Conservation (phyloP, 1,284 basidiomycete genomes). For the Xerocomus amazonicus region DNA sequence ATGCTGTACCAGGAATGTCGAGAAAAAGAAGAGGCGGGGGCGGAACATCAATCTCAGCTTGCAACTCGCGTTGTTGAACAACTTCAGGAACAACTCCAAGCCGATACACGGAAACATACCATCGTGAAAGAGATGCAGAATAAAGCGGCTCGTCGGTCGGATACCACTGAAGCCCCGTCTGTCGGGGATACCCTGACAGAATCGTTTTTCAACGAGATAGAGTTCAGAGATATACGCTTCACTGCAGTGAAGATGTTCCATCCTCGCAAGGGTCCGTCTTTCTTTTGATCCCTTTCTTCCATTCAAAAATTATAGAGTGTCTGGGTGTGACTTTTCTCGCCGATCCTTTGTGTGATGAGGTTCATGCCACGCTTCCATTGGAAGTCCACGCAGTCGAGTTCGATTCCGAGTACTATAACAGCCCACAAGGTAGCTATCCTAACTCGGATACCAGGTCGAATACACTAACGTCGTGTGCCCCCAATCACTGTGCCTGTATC, state of each 20-base stretch:
- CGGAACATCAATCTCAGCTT: slow-evolving; percentile 47
- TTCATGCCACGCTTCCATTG: slow-evolving; percentile 52
- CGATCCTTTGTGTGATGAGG: slow-evolving; percentile 66
- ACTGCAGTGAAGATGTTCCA: slow-evolving; percentile 66
- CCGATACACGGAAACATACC: slow-evolving; percentile 54
- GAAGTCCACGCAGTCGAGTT: slow-evolving; percentile 69
- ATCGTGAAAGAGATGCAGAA: slow-evolving; percentile 50
- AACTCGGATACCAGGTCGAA: too few relatives aligned
- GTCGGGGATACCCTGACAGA: slow-evolving; percentile 55
- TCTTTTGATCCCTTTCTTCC: not conserved
- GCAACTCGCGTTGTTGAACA: slow-evolving; percentile 50
- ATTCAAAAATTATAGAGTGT: slow-evolving; percentile 41
- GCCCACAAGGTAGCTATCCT: slow-evolving; percentile 49
- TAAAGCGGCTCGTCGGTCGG: slow-evolving; percentile 54
- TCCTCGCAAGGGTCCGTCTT: slow-evolving; percentile 53
- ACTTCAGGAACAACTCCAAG: slow-evolving; percentile 60
- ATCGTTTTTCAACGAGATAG: slow-evolving; percentile 54
- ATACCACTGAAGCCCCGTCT: slow-evolving; percentile 58
- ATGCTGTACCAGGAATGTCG: slow-evolving; percentile 23
- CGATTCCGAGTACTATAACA: slow-evolving; percentile 61
- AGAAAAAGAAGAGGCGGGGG: slow-evolving; percentile 45
- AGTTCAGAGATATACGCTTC: slow-evolving; percentile 56
- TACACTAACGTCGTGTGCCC: not conserved
- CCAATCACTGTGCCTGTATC: not conserved
- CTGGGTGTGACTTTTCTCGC: slow-evolving; percentile 66